Conservation (phyloP, 441 rosid species). For the Populus hybrid region DNA sequence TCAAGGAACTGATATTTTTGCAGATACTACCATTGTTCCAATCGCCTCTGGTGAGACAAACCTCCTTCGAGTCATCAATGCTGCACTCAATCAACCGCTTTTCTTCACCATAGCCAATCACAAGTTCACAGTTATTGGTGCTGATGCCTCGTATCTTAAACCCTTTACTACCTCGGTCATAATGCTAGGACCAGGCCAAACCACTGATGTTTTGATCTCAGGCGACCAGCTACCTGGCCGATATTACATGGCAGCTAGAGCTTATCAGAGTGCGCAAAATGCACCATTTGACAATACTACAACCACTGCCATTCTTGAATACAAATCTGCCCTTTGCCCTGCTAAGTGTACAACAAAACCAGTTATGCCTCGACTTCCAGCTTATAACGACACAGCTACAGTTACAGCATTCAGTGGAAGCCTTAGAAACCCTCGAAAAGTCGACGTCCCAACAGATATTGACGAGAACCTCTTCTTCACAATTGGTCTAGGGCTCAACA, state of each 20-base stretch:
- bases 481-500: slow-evolving; percentile 67
- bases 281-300: slow-evolving; percentile 82
- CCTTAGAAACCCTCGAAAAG: slow-evolving; percentile 47
- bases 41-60: slow-evolving; percentile 64
- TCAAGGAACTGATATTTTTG: not conserved
- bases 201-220: slow-evolving; percentile 75
- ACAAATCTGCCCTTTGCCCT: slow-evolving; percentile 44
- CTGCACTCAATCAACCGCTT: slow-evolving; percentile 77
- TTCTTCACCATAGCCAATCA: slow-evolving; percentile 85
- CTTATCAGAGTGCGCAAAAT: slow-evolving; percentile 72
- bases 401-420: slow-evolving; percentile 54
- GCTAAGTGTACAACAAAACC: slow-evolving; percentile 42
- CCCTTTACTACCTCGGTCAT: slow-evolving; percentile 73
- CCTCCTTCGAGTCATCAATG: slow-evolving; percentile 79
- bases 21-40: slow-evolving; percentile 68
- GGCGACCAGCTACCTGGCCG: slow-evolving; percentile 63
- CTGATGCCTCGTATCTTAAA: slow-evolving; percentile 77
- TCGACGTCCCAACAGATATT: slow-evolving; percentile 60
- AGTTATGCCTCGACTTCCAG: slow-evolving; percentile 54
- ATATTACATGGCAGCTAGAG: slow-evolving; percentile 71
- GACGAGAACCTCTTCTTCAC: slow-evolving; percentile 73
- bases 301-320: slow-evolving; percentile 81
- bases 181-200: slow-evolving; percentile 91
- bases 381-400: slow-evolving; percentile 66
- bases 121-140: slow-evolving; percentile 71